These are phyloP conservation scores for Hygrophoropsis aurantiaca DNA, from an alignment of 768 basidiomycete genomes.

Conservation along the genomic window DNA sequence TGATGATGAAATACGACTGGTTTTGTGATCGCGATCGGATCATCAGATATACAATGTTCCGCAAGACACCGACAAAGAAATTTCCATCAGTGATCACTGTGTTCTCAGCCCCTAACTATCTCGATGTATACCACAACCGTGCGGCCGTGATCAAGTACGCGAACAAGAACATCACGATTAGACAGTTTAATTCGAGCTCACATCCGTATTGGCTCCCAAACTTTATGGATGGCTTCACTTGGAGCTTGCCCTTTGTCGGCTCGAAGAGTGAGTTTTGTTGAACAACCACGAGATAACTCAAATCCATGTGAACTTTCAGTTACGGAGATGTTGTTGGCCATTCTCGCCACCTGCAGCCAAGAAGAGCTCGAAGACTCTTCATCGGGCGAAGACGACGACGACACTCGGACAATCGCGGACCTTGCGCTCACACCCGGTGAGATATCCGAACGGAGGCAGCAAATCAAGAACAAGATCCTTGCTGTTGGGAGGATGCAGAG, in stretches of 20 bases:
- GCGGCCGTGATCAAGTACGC: slow-evolving; percentile 97
- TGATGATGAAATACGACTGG: too few species aligned
- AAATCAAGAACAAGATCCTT: slow-evolving; percentile 92
- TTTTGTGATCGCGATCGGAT: neutral
- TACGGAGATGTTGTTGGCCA: slow-evolving; percentile 95
- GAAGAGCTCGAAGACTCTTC: slow-evolving; percentile 80
- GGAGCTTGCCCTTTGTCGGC: slow-evolving; percentile 97
- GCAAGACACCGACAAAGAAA: slow-evolving; percentile 91
- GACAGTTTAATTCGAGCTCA: slow-evolving; percentile 77
- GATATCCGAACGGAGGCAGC: slow-evolving; percentile 55
- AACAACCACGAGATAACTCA: neutral
- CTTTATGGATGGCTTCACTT: slow-evolving; percentile 98
- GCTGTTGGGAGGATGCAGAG: slow-evolving; percentile 90
- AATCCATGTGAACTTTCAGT: slow-evolving; percentile 60
- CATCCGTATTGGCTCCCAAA: slow-evolving; percentile 97
- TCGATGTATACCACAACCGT: slow-evolving; percentile 96
- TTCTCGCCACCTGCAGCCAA: slow-evolving; percentile 89
- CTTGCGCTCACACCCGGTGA: slow-evolving; percentile 39
- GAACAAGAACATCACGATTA: slow-evolving; percentile 94
- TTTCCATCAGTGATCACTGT: slow-evolving; percentile 98
- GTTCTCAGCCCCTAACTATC: slow-evolving; percentile 96
- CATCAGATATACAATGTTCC: slow-evolving; percentile 85
- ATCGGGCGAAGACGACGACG: slow-evolving; percentile 38
- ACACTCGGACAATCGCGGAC: slow-evolving; percentile 23
- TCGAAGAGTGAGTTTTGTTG: slow-evolving; percentile 92